Conservation (phyloP, 225 moss, liverwort and hornwort genomes). For the Polytrichum formosum region DNA sequence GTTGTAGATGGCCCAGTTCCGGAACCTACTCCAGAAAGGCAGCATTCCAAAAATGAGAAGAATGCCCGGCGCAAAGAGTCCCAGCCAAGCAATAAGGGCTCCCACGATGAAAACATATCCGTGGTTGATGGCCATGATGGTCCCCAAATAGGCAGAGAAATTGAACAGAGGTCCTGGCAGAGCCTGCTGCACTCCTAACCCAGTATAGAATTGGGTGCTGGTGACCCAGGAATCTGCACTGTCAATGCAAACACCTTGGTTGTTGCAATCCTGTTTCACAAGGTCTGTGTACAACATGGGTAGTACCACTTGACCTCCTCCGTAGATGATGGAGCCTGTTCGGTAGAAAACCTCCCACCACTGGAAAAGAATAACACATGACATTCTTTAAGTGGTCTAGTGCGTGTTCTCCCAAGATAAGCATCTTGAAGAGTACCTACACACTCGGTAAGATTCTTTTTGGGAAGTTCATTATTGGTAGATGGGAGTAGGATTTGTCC, state of each 20-base stretch:
- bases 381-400: neutral
- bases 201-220: slow-evolving; percentile 62
- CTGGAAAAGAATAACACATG: slow-evolving; percentile 16
- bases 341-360: slow-evolving; percentile 71
- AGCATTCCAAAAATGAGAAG: slow-evolving; percentile 50
- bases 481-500: too few species aligned
- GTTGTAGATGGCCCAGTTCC: slow-evolving; percentile 55
- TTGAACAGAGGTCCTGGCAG: slow-evolving; percentile 61
- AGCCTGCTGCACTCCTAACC: slow-evolving; percentile 51
- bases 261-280: slow-evolving; percentile 46
- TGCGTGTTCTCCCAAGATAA: too few species aligned
- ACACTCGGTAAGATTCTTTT: too few species aligned
- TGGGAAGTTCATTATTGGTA: too few species aligned
- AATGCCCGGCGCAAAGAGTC: slow-evolving; percentile 46
- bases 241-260: slow-evolving; percentile 30
- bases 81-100: slow-evolving; percentile 40
- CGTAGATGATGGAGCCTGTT: slow-evolving; percentile 59
- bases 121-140: slow-evolving; percentile 48
- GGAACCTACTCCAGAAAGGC: slow-evolving; percentile 54
- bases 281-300: slow-evolving; percentile 56
- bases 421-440: too few species aligned
- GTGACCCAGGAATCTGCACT: slow-evolving; percentile 37
- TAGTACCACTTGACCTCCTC: slow-evolving; percentile 63
- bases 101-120: slow-evolving; percentile 45
- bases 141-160: slow-evolving; percentile 57